Base-by-base conservation (phyloP, 2,329 filamentous ascomycete genomes). In the Aspergillus intermedius region DNA sequence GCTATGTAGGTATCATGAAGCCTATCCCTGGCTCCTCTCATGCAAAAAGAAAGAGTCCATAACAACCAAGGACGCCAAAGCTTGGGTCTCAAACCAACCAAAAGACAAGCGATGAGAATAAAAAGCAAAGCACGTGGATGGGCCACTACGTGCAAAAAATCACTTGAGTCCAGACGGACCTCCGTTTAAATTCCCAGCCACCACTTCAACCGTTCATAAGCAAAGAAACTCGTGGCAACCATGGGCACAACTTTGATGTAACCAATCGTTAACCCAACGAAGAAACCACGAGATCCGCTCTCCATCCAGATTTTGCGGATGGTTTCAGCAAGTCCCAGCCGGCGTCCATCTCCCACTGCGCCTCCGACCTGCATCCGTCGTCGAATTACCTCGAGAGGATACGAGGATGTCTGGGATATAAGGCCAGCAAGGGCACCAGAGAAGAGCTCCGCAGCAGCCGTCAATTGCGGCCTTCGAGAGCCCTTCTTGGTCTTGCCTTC, bases 311-410 rank as follows among this genome's bases (percentile, higher is more conserved):
- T 93, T 64, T 83, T 78, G 55, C 71, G 73, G 3, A 84, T 84
- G 1, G 91, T 95, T 71, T 97, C 91, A 13, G 74, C 73, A 54
- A 98, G 88, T 45, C 83, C 77, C 42, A 95, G 70, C 42, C 87
- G 76, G 59, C 82, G 88, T 0, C 91, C 91, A 65, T 97, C 91
- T 1, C 93, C 93, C 0, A 97, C 89, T 0, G 91, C 91, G 9
- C 91, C 93, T 43, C 89, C 88, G 12, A 98, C 93, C 67, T 98
- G 93, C 91, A 98, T 97, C 43, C 93, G 79, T 54, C 93, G 79
- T 51, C 93, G 77, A 50, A 97, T 86, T 13, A 98, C 88, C 68
- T 98, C 93, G 2, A 98, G 77, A 4, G 93, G 93, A 67, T 98
- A 98, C 13, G 91, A 94, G 0, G 85, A 82, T 0, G 91, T 95